Evolutionary conservation across 2,329 filamentous ascomycete genomes (phyloP).

Genomic region (Rutstroemia sp.): DNA sequence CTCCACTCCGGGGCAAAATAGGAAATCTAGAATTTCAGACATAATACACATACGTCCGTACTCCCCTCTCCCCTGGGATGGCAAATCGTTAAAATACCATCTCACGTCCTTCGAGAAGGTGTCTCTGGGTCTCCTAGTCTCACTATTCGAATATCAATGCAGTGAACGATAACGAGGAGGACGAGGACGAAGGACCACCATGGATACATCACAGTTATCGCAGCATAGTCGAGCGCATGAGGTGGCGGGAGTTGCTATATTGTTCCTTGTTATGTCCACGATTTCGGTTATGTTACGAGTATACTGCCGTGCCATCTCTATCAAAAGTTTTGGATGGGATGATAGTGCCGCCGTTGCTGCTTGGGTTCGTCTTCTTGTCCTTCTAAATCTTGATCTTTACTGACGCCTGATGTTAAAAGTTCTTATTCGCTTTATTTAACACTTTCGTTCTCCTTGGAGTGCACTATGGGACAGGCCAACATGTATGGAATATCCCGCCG

Average conservation of each 20-base stretch:
- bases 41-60: too few species aligned
- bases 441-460: constrained; percentile 21
- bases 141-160: too few species aligned
- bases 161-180: too few species aligned
- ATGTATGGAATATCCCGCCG: constrained; percentile 15
- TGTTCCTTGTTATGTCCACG: constrained; percentile 32
- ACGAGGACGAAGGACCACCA: too few species aligned
- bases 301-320: constrained; percentile 20
- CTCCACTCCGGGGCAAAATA: too few species aligned
- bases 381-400: not conserved
- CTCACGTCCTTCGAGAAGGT: too few species aligned
- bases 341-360: constrained; percentile 12
- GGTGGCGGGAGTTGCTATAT: constrained; percentile 29
- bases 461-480: constrained; percentile 25
- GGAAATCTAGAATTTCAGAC: too few species aligned
- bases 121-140: too few species aligned
- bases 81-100: too few species aligned
- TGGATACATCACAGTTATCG: not conserved
- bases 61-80: too few species aligned
- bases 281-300: constrained; percentile 19
- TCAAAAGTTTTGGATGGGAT: constrained; percentile 25
- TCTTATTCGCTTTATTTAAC: constrained; percentile 20
- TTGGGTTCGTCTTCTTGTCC: not conserved
- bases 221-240: constrained; percentile 16
- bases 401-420: constrained; percentile 10